Evolutionary conservation across 352 stramenopile species (phyloP), one percentile per base, ranked within the genome.

Genomic region (Phytophthora macrochlamydospora): DNA sequence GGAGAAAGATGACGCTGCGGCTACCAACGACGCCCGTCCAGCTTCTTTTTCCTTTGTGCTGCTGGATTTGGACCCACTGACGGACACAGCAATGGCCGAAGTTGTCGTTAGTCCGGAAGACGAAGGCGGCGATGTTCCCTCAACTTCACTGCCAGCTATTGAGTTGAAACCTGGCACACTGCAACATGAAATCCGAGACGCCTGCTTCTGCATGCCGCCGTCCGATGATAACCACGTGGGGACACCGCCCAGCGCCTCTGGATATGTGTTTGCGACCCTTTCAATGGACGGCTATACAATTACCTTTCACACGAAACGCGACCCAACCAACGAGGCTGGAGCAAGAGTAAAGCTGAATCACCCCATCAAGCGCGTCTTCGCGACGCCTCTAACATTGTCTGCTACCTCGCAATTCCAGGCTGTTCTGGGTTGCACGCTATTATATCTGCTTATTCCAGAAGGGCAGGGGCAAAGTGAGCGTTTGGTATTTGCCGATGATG

Each of bases 131-230:
- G 53, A 18, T 18, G 30, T 62, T 31, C 37, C 37, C 24, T 11
- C 56, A 3, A 62, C 43, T 50, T 51, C 43, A 35, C 62, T 75
- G 32, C 62, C 67, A 51, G 67, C 63, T 4, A 64, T 76, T 33
- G 69, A 73, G 40, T 48, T 76, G 33, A 64, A 73, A 40, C 38
- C 42, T 14, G 59, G 69, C 2, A 4, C 42, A 35, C 56, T 81
- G 2, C 75, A 80, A 29, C 61, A 89, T 28, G 83, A 90, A 7
- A 79, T 69, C n/a, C 69, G 83, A 42, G 86, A 92, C 60, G 60
- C 83, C 4, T 90, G 74, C 60, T 91, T 90, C 30, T 72, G 63
- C 13, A 65, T 77, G 48, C 51, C 55, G 5, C 63, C 60, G 40
- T 52, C 62, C 2, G 45, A 30, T 24, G 69, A 71, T 1, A 75